Base-by-base conservation (phyloP, 306 rosid genomes). In the Trifolium pratense region DNA sequence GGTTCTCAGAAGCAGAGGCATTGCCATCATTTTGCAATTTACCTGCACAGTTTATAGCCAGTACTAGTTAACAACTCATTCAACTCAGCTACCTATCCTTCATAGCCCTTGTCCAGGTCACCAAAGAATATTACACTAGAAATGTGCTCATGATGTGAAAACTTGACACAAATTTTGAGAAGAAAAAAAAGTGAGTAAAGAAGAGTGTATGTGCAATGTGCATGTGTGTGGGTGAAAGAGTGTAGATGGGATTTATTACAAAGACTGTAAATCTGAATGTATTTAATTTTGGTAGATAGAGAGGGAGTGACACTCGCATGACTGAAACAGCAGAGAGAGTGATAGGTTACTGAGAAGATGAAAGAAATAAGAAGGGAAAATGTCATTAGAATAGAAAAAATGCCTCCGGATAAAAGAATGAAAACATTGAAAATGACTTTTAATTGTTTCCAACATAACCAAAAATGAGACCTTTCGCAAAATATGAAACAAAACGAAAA, bases 1-100 rank as follows among this genome's bases (percentile, higher is more conserved):
- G 80, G 39, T 63, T 70, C 73, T 82, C 89, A 43, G 85, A 80
- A 76, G 81, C 84, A 78, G 87, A 73, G 43, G 62, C 87, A 75
- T 73, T 63, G 57, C 77, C 92, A 68, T 80, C 75, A 66, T 60
- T 68, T 34, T 34, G 75, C 40, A 82, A 42, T 10, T 62, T 45
- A 77, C 81, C 98, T 91, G 82, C 36, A 16, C 76, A 48, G 57
- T 56, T 29, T 68, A 61, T 61, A 68, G 34, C 16, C 64, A 80
- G 29, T 61, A 74, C 17, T 32, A 46, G 45, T 36, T 23, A 21
- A 75, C 8, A 79, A 71, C 29, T 52, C 55, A 17, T 40, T 31
- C 52, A 74, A 74, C 60, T 61, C 39, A 15, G 9, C 34, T 68
- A 14, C 43, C 18, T 59, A 67, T 29, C 25, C 61, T 43, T 51